Conservation (phyloP, 768 basidiomycete species). For the Boletus rubescentipes region DNA sequence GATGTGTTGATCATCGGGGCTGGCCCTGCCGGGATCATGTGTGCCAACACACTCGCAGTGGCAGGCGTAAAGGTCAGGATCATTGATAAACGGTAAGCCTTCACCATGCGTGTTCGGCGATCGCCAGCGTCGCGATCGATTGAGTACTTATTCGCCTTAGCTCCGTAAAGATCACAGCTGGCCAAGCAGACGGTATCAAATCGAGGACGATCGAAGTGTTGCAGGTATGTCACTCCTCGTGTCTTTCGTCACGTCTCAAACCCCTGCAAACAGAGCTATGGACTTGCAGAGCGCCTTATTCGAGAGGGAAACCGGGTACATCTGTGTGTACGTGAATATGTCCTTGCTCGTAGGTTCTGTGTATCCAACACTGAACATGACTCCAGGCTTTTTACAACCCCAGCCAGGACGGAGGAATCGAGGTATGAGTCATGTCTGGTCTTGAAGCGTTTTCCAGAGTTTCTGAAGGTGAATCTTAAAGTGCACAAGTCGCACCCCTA, state of each 20-base stretch:
- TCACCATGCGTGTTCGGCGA: background rate
- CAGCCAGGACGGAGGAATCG: conserved; percentile 53
- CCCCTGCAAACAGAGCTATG: background rate
- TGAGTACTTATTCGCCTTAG: conserved; percentile 21
- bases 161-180: conserved; percentile 39
- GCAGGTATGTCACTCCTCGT: conserved; percentile 32
- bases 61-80: conserved; percentile 46
- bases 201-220: conserved; percentile 53
- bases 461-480: conserved; percentile 23
- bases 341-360: background rate
- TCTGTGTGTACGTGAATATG: conserved; percentile 48
- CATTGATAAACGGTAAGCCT: conserved; percentile 48
- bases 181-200: conserved; percentile 56
- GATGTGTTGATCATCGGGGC: conserved; percentile 52
- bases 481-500: conserved; percentile 62
- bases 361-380: background rate
- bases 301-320: conserved; percentile 65
- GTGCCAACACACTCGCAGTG: conserved; percentile 50
- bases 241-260: background rate
- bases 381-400: conserved; percentile 72
- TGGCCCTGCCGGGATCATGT: conserved; percentile 63
- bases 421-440: conserved; percentile 36
- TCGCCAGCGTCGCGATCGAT: background rate
- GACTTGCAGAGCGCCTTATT: conserved; percentile 52
- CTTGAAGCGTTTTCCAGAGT: background rate